Evolutionary conservation across 345 rosid species (phyloP).

Genomic region (Hibiscus trionum): DNA sequence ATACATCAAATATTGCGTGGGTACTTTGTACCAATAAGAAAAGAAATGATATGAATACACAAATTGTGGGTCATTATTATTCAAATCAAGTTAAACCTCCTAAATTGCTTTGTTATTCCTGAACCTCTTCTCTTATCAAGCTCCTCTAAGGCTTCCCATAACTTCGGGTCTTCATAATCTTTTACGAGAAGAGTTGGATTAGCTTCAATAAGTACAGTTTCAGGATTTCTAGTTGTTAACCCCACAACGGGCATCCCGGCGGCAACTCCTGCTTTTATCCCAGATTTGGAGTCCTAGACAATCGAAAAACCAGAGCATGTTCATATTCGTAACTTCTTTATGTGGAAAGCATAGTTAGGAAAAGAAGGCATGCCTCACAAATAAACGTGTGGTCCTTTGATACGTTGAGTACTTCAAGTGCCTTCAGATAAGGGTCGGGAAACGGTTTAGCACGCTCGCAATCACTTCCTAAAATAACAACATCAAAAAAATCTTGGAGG

Average conservation of each 20-base stretch:
- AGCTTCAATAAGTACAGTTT: conserved; percentile 50
- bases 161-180: conserved; percentile 68
- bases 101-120: neutral
- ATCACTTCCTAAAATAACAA: conserved; percentile 60
- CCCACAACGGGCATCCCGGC: conserved; percentile 91
- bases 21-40: too few relatives aligned
- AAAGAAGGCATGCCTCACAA: conserved; percentile 44
- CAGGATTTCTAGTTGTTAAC: conserved; percentile 72
- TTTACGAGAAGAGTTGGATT: conserved; percentile 68
- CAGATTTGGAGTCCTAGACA: conserved; percentile 71
- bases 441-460: conserved; percentile 81
- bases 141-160: conserved; percentile 75
- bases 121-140: conserved; percentile 36
- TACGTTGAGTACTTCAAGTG: conserved; percentile 59
- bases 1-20: too few relatives aligned
- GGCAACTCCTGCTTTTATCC: conserved; percentile 92
- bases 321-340: neutral
- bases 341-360: neutral
- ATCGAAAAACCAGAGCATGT: neutral
- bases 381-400: conserved; percentile 77
- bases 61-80: too few relatives aligned
- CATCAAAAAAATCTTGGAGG: conserved; percentile 67
- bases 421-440: conserved; percentile 84
- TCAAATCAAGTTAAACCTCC: too few relatives aligned
- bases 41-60: too few relatives aligned